Conservation (phyloP, 768 basidiomycete genomes). For the Neoboletus subvelutipes region DNA sequence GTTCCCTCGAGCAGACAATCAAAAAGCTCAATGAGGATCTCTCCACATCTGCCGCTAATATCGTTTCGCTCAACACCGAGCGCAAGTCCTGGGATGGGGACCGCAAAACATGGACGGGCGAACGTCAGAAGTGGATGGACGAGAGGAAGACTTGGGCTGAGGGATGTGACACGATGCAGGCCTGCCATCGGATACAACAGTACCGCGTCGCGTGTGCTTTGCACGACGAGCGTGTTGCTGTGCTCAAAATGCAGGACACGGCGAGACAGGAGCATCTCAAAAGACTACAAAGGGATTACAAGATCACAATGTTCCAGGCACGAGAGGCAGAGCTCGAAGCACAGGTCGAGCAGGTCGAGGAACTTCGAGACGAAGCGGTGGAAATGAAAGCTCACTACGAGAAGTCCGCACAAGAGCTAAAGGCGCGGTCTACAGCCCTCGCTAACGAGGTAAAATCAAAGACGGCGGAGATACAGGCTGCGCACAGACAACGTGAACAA, state of each 20-base stretch:
- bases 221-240: conserved; percentile 50
- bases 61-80: conserved; percentile 40
- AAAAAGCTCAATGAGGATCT: conserved; percentile 54
- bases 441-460: conserved; percentile 40
- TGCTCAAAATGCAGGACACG: conserved; percentile 54
- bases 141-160: conserved; percentile 61
- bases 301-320: conserved; percentile 65
- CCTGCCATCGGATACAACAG: conserved; percentile 65
- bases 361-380: conserved; percentile 36
- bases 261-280: conserved; percentile 57
- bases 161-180: conserved; percentile 61
- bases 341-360: conserved; percentile 52
- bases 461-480: conserved; percentile 38
- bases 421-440: conserved; percentile 35
- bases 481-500: conserved; percentile 45
- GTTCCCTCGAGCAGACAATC: conserved; percentile 59
- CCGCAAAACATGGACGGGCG: conserved; percentile 23
- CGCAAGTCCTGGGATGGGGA: conserved; percentile 34
- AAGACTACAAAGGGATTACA: conserved; percentile 61
- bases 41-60: conserved; percentile 30
- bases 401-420: conserved; percentile 28
- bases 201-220: conserved; percentile 53
- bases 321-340: conserved; percentile 60
- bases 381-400: conserved; percentile 22
- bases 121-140: conserved; percentile 43